Evolutionary conservation across 805 yeast species (phyloP).

Genomic region (Kazachstania taianensis): DNA sequence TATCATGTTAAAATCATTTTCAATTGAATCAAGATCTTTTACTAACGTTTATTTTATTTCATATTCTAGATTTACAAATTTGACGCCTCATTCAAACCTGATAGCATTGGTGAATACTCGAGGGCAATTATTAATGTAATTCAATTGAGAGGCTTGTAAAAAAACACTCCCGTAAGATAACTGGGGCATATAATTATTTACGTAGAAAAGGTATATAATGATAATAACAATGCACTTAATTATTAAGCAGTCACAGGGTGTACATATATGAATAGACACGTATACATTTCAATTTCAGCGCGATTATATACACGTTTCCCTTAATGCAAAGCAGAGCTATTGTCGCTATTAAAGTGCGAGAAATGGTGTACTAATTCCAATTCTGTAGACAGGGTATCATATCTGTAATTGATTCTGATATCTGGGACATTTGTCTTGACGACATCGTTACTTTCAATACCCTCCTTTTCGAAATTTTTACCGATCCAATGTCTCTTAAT

Average conservation of each 20-base stretch:
- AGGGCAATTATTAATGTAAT: constrained; percentile 39
- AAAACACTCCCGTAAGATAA: too few species aligned
- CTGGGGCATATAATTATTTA: too few species aligned
- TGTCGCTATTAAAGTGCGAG: constrained; percentile 25
- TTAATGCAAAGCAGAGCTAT: too few species aligned
- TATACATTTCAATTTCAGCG: background rate
- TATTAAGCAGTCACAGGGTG: too few species aligned
- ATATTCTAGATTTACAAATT: constrained; percentile 25
- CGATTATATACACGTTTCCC: too few species aligned
- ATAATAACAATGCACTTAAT: too few species aligned
- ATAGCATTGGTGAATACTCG: constrained; percentile 25
- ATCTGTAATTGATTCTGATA: constrained; percentile 73
- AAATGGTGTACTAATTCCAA: constrained; percentile 58
- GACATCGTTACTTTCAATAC: constrained; percentile 75
- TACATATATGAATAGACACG: background rate
- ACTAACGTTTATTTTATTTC: constrained; percentile 8
- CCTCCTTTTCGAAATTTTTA: constrained; percentile 43
- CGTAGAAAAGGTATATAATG: too few species aligned
- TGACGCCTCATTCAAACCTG: constrained; percentile 15
- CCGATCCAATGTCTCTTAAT: constrained; percentile 94
- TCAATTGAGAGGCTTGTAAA: constrained; percentile 35
- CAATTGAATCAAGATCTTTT: background rate
- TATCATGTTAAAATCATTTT: background rate
- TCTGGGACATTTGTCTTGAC: constrained; percentile 94
- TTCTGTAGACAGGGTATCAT: constrained; percentile 67